Conservation (phyloP, 2,329 filamentous ascomycete species). For the Xylogone sp. region DNA sequence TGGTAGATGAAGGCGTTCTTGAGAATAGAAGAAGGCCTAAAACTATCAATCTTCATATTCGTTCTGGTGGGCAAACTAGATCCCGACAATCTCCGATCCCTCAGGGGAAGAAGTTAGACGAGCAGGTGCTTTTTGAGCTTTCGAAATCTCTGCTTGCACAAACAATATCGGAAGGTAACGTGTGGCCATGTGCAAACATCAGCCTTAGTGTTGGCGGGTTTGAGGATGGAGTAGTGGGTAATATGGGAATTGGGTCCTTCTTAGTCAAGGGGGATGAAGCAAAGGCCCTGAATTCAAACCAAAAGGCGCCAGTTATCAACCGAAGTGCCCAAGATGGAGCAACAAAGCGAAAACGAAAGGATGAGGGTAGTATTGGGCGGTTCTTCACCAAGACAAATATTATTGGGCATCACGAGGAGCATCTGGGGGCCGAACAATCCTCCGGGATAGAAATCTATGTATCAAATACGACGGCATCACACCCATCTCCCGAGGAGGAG, state of each 20-base stretch:
- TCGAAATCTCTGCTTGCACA: conserved; percentile 75
- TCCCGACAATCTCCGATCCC: conserved; percentile 77
- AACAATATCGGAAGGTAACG: conserved; percentile 70
- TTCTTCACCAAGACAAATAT: conserved; percentile 26
- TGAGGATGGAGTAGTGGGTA: conserved; percentile 79
- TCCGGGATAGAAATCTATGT: conserved; percentile 9
- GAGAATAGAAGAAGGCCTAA: conserved; percentile 85
- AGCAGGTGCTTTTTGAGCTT: conserved; percentile 68
- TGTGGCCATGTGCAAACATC: conserved; percentile 91
- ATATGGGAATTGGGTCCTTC: conserved; percentile 82
- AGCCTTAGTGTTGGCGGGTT: conserved; percentile 89
- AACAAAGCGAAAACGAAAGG: conserved; percentile 27
- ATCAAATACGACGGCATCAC: conserved; percentile 23
- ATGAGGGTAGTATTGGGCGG: conserved; percentile 20
- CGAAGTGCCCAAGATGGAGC: conserved; percentile 18
- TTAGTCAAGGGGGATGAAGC: conserved; percentile 73
- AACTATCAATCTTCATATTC: conserved; percentile 80
- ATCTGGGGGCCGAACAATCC: conserved; percentile 16
- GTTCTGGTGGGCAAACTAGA: conserved; percentile 67
- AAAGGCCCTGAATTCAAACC: conserved; percentile 41
- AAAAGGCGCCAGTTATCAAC: conserved; percentile 9
- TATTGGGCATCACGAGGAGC: conserved; percentile 25
- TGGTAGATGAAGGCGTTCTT: conserved; percentile 85
- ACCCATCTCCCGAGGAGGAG: conserved; percentile 18
- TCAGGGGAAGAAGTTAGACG: conserved; percentile 68